phyloP scores from a whole-genome alignment of 306 rosid genomes.

The Pterocarpus macrocarpus region DNA sequence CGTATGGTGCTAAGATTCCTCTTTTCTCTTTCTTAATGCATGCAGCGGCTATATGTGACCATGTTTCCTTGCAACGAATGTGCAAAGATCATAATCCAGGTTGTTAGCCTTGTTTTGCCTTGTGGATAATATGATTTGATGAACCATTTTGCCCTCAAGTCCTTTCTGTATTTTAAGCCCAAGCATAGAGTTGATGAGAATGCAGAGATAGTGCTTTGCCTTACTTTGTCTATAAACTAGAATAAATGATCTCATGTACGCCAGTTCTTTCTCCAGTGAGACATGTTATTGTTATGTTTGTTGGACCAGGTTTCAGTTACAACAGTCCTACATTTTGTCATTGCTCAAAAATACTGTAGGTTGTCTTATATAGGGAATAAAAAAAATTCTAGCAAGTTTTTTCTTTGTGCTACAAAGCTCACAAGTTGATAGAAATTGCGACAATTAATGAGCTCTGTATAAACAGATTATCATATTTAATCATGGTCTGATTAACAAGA shows the following conservation, averaged over 20 bases:
- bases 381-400: not conserved
- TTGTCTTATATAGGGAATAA: not conserved
- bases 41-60: constrained; percentile 84
- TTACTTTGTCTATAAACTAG: constrained; percentile 13
- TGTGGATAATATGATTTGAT: not conserved
- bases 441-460: not conserved
- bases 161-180: not conserved
- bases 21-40: constrained; percentile 33
- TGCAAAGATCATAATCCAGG: constrained; percentile 97
- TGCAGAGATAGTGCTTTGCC: not conserved
- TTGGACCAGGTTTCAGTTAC: not conserved
- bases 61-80: constrained; percentile 97
- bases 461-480: constrained; percentile 21
- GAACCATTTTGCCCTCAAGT: constrained; percentile 26
- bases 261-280: constrained; percentile 15
- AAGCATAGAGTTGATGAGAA: constrained; percentile 2
- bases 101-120: constrained; percentile 41
- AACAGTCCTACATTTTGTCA: constrained; percentile 20
- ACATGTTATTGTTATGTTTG: not conserved
- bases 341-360: constrained; percentile 2
- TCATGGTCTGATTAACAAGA: not conserved
- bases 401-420: not conserved
- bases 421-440: constrained; percentile 20
- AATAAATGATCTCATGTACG: constrained; percentile 21
- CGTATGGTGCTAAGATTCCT: not conserved